These are phyloP conservation scores for Helichrysum umbraculigerum DNA, from an alignment of 129 eudicot genomes.

Conservation along the genomic window DNA sequence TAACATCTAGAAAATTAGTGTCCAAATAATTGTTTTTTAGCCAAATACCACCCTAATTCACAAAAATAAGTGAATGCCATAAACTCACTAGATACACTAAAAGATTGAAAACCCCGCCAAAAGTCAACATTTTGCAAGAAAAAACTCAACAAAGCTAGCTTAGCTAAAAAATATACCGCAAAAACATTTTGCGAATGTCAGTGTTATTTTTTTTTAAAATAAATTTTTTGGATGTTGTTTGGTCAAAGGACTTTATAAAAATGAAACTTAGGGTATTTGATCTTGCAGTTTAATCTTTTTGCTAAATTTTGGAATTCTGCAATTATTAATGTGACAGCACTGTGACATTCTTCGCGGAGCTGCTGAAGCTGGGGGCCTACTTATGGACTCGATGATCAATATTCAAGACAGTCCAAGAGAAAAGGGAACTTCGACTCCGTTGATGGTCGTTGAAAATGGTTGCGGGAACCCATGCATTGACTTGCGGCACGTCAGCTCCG, in stretches of 20 bases:
- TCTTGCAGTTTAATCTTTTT: background rate
- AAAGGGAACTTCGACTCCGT: conserved; percentile 58
- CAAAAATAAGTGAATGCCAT: background rate
- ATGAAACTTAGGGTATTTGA: too few species aligned
- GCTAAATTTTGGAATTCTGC: background rate
- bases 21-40: background rate
- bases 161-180: background rate
- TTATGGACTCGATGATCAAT: conserved; percentile 93
- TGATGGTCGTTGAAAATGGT: conserved; percentile 99
- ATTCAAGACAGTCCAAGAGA: conserved; percentile 52
- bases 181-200: too few species aligned
- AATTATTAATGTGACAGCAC: conserved; percentile 48
- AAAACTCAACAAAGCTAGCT: background rate
- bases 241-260: background rate
- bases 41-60: background rate
- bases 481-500: conserved; percentile 96
- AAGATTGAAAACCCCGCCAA: background rate
- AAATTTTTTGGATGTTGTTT: background rate
- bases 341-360: conserved; percentile 98
- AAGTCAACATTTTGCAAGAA: too few species aligned
- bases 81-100: background rate
- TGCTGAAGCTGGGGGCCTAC: conserved; percentile 96
- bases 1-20: background rate
- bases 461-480: conserved; percentile 98
- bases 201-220: too few species aligned